A percentile compares a stretch with the other conserved stretches of the same genome.
These are phyloP conservation scores for Pseudocercospora fuligena DNA, from an alignment of 2,329 filamentous ascomycete species.

Conservation along the genomic window DNA sequence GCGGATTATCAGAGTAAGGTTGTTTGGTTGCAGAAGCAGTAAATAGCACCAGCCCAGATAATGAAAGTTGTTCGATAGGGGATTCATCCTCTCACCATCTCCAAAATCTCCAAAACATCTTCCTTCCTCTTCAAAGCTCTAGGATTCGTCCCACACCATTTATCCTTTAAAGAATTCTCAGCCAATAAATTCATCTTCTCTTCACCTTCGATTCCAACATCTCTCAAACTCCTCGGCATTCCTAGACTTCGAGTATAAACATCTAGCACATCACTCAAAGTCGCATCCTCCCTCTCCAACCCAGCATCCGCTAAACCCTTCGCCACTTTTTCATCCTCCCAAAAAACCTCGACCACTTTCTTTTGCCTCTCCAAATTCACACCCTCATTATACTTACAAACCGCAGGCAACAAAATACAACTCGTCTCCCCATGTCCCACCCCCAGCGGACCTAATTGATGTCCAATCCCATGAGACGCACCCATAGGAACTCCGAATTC, in stretches of 20 bases:
- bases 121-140: constrained; percentile 53
- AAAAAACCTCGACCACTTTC: constrained; percentile 48
- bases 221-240: constrained; percentile 59
- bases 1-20: constrained; percentile 64
- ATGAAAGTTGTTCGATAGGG: no score
- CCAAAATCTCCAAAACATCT: constrained; percentile 59
- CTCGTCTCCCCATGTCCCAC: constrained; percentile 66
- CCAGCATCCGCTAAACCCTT: constrained; percentile 42
- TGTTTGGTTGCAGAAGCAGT: constrained; percentile 51
- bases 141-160: constrained; percentile 58
- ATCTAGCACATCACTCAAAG: constrained; percentile 59
- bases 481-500: constrained; percentile 47
- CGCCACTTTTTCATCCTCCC: constrained; percentile 44
- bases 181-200: constrained; percentile 55
- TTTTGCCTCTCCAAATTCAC: constrained; percentile 50
- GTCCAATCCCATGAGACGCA: constrained; percentile 49
- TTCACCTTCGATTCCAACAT: constrained; percentile 57
- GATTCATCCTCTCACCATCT: constrained; percentile 38
- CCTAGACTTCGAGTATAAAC: constrained; percentile 57
- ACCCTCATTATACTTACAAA: constrained; percentile 60
- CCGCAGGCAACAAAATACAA: constrained; percentile 60
- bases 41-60: background rate
- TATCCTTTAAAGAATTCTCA: constrained; percentile 55
- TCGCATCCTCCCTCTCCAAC: constrained; percentile 38
- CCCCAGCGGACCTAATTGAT: constrained; percentile 56